These are phyloP conservation scores for Komagataella ulmi DNA, from an alignment of 805 yeast species.

Conservation along the genomic window DNA sequence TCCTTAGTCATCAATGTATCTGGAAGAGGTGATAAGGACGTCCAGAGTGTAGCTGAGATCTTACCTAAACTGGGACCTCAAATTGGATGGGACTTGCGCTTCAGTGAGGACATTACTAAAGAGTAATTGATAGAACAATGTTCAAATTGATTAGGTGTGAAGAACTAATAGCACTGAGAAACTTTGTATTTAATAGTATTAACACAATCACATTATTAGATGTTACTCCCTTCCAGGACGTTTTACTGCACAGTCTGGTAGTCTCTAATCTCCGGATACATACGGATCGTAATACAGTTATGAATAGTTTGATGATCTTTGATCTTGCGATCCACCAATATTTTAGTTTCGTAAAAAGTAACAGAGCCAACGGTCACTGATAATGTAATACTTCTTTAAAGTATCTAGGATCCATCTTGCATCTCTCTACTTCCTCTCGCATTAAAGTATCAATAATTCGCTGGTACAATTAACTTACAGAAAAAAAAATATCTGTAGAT, in stretches of 20 bases:
- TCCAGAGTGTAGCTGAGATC: conserved; percentile 91
- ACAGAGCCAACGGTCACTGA: too few relatives aligned
- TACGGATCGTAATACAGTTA: neutral
- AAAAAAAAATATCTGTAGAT: too few relatives aligned
- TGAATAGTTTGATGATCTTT: neutral
- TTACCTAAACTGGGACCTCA: conserved; percentile 81
- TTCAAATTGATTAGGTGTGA: conserved; percentile 22
- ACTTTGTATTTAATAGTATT: neutral
- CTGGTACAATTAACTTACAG: neutral
- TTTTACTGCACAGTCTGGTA: neutral
- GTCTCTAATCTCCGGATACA: neutral
- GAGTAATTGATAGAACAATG: neutral
- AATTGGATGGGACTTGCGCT: conserved; percentile 94
- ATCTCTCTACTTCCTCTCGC: neutral
- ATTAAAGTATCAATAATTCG: neutral
- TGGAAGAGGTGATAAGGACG: conserved; percentile 99
- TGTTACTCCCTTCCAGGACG: neutral
- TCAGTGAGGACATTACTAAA: conserved; percentile 25
- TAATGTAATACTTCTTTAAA: too few relatives aligned
- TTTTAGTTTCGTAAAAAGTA: too few relatives aligned
- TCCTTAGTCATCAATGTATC: conserved; percentile 81
- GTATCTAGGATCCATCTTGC: neutral
- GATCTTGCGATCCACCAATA: too few relatives aligned
- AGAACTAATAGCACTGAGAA: conserved; percentile 7
- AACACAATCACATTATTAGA: neutral